Evolutionary conservation across 2,329 filamentous ascomycete genomes (phyloP), one percentile per base, ranked within the genome.

Genomic region (Fusarium dlaminii): DNA sequence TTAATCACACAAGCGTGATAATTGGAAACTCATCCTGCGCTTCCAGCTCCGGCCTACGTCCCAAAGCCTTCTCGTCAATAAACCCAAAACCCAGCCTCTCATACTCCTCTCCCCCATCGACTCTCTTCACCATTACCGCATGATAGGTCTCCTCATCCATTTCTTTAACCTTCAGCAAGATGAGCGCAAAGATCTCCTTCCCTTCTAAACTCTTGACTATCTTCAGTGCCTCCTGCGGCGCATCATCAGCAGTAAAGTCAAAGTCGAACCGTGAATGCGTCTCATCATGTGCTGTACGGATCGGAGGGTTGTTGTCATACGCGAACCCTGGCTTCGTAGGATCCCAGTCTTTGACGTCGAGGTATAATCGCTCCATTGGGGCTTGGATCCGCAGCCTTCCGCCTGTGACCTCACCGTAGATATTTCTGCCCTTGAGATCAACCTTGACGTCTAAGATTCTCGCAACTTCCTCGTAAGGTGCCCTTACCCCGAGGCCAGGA

Each of bases 401-500:
- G 1, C 15, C 15, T 7, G 27, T 66, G 5, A 66, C 45, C 22
- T 66, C 61, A 0, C 65, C 65, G 7, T 60, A 66, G 18, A 27
- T 30, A 18, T 66, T 66, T 1, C 13, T 20, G 1, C 61, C 45
- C 14, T 66, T 68, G 8, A 59, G 5, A 2, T 24, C 29, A 0
- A 66, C 4, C 5, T 48, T 20, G 4, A 40, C 22, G 1, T 59
- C 61, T 0, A 66, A 2, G 0, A 68, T 4, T 8, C 6, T 46
- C 1, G 61, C 51, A 1, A 66, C 4, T 3, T 48, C 42, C 6
- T 34, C 29, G 5, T 48, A 22, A 6, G 15, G 5, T 2, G 4
- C 1, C 0, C 3, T 9, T 3, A 27, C 8, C 3, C 48, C 30
- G 3, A 29, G 8, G 20, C 11, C 24, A 0, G 45, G 34, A 11